A percentile compares a stretch with the other conserved stretches of the same genome.
Evolutionary conservation across 805 yeast genomes (phyloP).

Genomic region (Clavispora asparagi): DNA sequence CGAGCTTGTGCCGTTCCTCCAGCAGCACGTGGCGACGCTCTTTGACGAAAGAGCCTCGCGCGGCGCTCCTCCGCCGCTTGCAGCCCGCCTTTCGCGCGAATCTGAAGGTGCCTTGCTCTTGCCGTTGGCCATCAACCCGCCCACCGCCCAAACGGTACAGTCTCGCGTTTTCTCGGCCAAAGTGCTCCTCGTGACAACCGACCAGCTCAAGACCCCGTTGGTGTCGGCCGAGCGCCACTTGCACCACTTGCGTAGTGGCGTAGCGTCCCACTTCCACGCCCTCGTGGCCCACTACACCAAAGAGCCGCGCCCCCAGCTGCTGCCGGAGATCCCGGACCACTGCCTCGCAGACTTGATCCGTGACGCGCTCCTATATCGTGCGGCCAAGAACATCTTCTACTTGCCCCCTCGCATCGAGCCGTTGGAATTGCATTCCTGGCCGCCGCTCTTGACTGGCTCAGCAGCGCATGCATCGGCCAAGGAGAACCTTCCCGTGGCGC

Average conservation of each 20-base stretch:
- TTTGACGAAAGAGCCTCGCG: slow-evolving; percentile 1
- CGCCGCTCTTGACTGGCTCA: background rate
- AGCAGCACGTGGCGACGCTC: slow-evolving; percentile 1
- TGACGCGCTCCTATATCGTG: slow-evolving; percentile 8
- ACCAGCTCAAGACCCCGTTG: background rate
- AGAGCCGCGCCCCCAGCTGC: background rate
- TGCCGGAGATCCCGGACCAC: slow-evolving; percentile 6
- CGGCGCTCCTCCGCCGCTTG: background rate
- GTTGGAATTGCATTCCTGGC: background rate
- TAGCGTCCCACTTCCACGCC: slow-evolving; percentile 1
- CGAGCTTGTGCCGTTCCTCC: slow-evolving; percentile 4
- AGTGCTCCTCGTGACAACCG: slow-evolving; percentile 1
- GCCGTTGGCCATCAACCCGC: slow-evolving; percentile 10
- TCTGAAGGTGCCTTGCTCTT: slow-evolving; percentile 8
- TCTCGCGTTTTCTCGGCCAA: slow-evolving; percentile 1
- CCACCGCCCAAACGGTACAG: slow-evolving; percentile 1
- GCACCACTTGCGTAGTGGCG: background rate
- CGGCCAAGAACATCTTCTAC: slow-evolving; percentile 8
- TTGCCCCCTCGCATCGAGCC: slow-evolving; percentile 10
- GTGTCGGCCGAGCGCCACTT: background rate
- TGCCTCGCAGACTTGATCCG: slow-evolving; percentile 7
- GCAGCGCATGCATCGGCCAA: background rate
- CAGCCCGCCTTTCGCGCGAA: slow-evolving; percentile 3
- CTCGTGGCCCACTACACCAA: background rate
- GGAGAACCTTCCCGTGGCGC: slow-evolving; percentile 41